Percentiles rank a stretch among this genome's conserved stretches.
Conservation (phyloP, 371 early-diverging fungal species). For the Mortierella sp. region DNA sequence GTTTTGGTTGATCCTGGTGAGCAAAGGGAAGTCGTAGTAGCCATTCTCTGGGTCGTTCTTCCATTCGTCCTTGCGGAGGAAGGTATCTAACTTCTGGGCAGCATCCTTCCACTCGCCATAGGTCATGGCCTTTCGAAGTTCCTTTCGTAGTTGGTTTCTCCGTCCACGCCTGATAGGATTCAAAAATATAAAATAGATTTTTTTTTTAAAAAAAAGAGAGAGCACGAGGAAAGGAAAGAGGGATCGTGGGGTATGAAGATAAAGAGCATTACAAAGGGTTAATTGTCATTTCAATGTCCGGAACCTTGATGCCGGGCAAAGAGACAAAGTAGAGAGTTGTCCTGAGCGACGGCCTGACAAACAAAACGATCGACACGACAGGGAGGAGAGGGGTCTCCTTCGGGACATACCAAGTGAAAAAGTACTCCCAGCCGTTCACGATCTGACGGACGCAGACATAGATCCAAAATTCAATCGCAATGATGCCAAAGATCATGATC, state of each 20-base stretch:
- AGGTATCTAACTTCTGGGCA: conserved; percentile 76
- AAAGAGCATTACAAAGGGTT: background rate
- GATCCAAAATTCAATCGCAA: conserved; percentile 73
- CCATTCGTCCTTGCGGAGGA: conserved; percentile 80
- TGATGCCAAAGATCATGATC: conserved; percentile 68
- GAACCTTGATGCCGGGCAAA: conserved; percentile 14
- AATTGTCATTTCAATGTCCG: background rate
- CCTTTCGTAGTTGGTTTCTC: conserved; percentile 59
- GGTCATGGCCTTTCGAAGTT: conserved; percentile 59
- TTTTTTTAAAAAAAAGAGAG: conserved; percentile 2
- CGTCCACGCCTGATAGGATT: conserved; percentile 66
- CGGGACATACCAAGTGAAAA: conserved; percentile 70
- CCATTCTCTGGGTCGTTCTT: conserved; percentile 68
- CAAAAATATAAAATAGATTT: background rate
- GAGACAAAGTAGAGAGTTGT: background rate
- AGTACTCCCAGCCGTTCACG: conserved; percentile 80
- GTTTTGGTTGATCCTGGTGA: conserved; percentile 71
- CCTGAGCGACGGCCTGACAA: conserved; percentile 4
- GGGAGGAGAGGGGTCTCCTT: too few relatives aligned
- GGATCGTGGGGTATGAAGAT: background rate
- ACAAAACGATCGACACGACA: background rate
- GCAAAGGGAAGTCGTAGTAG: conserved; percentile 75
- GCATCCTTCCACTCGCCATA: conserved; percentile 80
- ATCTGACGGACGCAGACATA: conserved; percentile 76
- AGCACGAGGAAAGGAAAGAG: background rate